Evolutionary conservation across 805 yeast species (phyloP), one percentile per base, ranked within the genome.

Genomic region (Teunomyces tritomae): DNA sequence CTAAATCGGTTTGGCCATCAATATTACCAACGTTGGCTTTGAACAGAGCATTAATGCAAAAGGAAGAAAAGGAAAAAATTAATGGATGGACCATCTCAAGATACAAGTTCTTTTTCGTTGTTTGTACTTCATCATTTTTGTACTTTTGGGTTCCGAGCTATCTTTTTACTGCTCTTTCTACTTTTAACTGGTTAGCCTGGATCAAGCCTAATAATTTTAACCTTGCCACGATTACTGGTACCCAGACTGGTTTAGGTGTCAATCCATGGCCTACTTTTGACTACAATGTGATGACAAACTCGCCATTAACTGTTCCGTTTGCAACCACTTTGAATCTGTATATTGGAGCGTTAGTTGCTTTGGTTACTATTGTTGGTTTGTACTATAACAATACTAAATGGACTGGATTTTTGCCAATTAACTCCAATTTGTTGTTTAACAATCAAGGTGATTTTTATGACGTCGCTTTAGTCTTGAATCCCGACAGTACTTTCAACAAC

Each of bases 161-260:
- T 50, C 36, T 75, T 7, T 73, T 76, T 53, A 51, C 57, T 9
- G 77, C 77, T 3, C 57, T 77, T 9, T 72, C 76, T 3, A 56
- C 63, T 2, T 76, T 76, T 62, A 72, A 73, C 54, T 82, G 86
- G 87, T 70, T 78, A 56, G 71, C 78, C 4, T 82, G 85, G 85
- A 80, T 80, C 43, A 61, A 64, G 3, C 85, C 84, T n/a, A 51
- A 71, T 30, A 79, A 78, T 57, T 65, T 74, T 50, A 73, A 74
- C 52, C 60, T 81, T 45, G 78, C 79, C 9, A 55, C 61, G 8
- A 61, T 81, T 11, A 76, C 83, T 9, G 85, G 86, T 26, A 56
- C 67, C 10, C 45, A 53, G 5, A 41, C 48, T 26, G 84, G 84
- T n/a, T 48, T 80, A 26, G 84, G 84, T 6, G 49, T 79, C 32